Conservation (phyloP, 2,329 filamentous ascomycete genomes). For the Penicillium aurantiogriseum region DNA sequence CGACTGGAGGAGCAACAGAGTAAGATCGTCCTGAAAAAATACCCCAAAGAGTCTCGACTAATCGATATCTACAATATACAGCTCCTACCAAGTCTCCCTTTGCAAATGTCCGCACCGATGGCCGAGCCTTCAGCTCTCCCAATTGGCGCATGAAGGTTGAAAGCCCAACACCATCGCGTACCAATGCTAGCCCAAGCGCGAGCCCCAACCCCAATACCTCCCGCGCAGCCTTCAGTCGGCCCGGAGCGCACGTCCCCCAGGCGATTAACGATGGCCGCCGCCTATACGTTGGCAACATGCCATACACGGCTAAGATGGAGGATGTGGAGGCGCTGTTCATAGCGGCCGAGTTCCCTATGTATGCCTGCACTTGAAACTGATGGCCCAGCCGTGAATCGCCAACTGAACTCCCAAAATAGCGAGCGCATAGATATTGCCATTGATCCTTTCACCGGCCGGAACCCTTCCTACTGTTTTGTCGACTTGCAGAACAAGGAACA, state of each 20-base stretch:
- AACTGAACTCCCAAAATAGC: constrained; percentile 33
- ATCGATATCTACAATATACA: constrained; percentile 13
- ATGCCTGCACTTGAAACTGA: constrained; percentile 18
- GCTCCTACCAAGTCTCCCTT: constrained; percentile 33
- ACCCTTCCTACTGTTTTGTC: constrained; percentile 73
- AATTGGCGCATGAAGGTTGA: constrained; percentile 46
- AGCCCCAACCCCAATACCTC: constrained; percentile 27
- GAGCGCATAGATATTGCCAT: constrained; percentile 66
- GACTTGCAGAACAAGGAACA: constrained; percentile 60
- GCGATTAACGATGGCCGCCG: constrained; percentile 45
- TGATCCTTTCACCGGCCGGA: constrained; percentile 65
- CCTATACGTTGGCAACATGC: constrained; percentile 56
- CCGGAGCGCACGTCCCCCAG: constrained; percentile 33
- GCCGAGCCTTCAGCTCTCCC: constrained; percentile 40
- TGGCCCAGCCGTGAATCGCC: constrained; percentile 7
- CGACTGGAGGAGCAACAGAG: constrained; percentile 35
- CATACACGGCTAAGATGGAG: constrained; percentile 53
- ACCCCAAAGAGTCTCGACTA: constrained; percentile 17
- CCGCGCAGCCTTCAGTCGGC: constrained; percentile 32
- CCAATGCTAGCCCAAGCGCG: constrained; percentile 12
- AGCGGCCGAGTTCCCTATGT: constrained; percentile 39
- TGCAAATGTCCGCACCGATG: constrained; percentile 36
- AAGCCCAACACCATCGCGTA: constrained; percentile 31
- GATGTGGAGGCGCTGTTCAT: constrained; percentile 52
- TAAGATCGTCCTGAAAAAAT: constrained; percentile 20